A percentile compares a stretch with the other conserved stretches of the same genome.
These are phyloP conservation scores for Guadua angustifolia DNA, from an alignment of 176 grass and related monocot species.

Conservation along the genomic window DNA sequence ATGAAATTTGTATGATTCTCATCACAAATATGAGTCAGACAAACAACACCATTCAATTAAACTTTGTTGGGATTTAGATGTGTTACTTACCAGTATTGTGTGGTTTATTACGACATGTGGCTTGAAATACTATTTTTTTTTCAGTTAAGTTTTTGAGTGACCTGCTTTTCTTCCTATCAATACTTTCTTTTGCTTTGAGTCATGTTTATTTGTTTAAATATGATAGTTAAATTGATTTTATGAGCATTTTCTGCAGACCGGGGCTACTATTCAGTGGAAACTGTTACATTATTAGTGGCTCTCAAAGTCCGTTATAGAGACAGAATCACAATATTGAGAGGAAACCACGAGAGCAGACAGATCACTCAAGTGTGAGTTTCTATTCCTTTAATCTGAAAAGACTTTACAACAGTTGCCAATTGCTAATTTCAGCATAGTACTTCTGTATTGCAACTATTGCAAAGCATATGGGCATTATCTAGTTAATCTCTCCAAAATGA, in stretches of 20 bases:
- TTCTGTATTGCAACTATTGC: constrained; percentile 15
- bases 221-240: constrained; percentile 27
- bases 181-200: constrained; percentile 20
- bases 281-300: constrained; percentile 64
- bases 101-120: background rate
- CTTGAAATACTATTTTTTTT: background rate
- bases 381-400: constrained; percentile 37
- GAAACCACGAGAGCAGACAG: constrained; percentile 82
- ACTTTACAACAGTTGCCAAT: constrained; percentile 7
- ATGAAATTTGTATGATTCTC: constrained; percentile 2
- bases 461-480: constrained; percentile 20
- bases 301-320: constrained; percentile 75
- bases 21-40: background rate
- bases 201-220: constrained; percentile 19
- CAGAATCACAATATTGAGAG: constrained; percentile 79
- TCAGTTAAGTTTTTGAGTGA: constrained; percentile 2
- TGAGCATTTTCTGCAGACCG: constrained; percentile 61
- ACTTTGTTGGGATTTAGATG: background rate
- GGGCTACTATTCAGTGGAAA: constrained; percentile 84
- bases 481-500: background rate
- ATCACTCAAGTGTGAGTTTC: constrained; percentile 83
- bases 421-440: constrained; percentile 34
- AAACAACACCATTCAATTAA: background rate
- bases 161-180: constrained; percentile 24
- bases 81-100: background rate